Conservation (phyloP, 73 alveolate species). For the Tetrahymena elliotti region DNA sequence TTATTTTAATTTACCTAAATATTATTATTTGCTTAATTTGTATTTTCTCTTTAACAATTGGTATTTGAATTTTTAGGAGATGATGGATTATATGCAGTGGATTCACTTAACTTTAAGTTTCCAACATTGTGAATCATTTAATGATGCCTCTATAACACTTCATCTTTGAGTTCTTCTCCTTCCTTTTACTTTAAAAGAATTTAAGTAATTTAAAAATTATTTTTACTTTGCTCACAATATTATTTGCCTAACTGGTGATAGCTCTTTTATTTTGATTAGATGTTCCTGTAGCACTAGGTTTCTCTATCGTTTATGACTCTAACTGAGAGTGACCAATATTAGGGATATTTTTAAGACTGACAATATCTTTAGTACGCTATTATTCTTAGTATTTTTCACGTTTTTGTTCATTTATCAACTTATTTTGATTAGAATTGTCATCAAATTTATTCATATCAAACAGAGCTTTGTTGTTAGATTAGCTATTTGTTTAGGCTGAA, state of each 20-base stretch:
- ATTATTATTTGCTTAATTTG: neutral
- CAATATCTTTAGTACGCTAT: neutral
- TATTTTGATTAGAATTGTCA: neutral
- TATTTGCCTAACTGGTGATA: neutral
- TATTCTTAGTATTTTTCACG: neutral
- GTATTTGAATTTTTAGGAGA: neutral
- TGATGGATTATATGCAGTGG: neutral
- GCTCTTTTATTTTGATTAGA: neutral
- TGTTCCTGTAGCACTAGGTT: neutral
- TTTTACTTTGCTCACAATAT: neutral
- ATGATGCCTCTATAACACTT: neutral
- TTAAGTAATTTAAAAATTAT: neutral
- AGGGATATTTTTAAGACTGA: neutral
- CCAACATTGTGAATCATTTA: neutral
- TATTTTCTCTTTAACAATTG: neutral
- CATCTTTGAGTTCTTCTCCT: neutral
- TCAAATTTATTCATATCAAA: neutral
- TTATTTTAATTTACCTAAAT: neutral
- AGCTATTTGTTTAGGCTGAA: neutral
- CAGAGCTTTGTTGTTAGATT: neutral
- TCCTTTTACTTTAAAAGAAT: neutral
- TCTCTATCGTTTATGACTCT: neutral
- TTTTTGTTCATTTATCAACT: neutral
- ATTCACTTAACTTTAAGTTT: neutral
- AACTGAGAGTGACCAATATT: neutral